These are phyloP conservation scores for Rubia yunnanensis DNA, from an alignment of 257 asterid genomes.

Conservation along the genomic window DNA sequence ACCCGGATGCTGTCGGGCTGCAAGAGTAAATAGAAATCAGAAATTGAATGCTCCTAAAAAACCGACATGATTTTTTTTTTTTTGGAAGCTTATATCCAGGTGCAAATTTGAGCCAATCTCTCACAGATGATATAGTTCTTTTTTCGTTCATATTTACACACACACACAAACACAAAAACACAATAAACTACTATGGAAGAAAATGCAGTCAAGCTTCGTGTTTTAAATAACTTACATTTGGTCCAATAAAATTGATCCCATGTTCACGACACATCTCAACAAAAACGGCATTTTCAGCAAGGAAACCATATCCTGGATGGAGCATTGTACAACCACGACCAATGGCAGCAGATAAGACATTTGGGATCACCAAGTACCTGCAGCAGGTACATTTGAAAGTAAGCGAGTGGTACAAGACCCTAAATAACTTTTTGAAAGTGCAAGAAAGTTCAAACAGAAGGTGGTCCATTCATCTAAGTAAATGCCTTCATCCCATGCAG, in stretches of 20 bases:
- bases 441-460: background rate
- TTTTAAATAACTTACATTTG: slow-evolving; percentile 54
- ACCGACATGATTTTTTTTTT: background rate
- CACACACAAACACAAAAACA: no score
- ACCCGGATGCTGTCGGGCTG: slow-evolving; percentile 96
- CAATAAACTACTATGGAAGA: no score
- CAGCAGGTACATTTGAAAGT: slow-evolving; percentile 17
- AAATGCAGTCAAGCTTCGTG: no score
- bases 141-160: no score
- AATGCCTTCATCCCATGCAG: background rate
- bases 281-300: slow-evolving; percentile 90
- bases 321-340: slow-evolving; percentile 92
- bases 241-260: slow-evolving; percentile 90
- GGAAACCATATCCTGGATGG: slow-evolving; percentile 99
- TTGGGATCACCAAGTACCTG: slow-evolving; percentile 79
- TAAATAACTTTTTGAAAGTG: background rate
- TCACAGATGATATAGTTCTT: no score
- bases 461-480: background rate
- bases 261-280: slow-evolving; percentile 95
- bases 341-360: slow-evolving; percentile 90
- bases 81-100: slow-evolving; percentile 1
- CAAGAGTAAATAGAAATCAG: slow-evolving; percentile 13
- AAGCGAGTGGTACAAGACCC: background rate
- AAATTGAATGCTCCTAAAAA: background rate
- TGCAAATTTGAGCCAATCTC: background rate